Conservation (phyloP, 441 rosid species). For the Gossypium schwendimanii region DNA sequence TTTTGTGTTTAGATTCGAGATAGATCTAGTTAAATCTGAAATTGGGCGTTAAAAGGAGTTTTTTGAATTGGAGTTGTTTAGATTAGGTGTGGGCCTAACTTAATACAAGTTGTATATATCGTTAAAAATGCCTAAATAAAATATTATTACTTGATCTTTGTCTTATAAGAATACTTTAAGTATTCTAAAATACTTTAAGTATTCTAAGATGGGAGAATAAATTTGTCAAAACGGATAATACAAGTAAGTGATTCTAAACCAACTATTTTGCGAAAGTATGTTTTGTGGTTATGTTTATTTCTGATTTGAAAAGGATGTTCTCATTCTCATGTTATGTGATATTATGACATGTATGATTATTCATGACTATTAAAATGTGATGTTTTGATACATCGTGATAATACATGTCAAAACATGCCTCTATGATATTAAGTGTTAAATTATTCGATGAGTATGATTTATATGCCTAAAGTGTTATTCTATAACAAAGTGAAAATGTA, state of each 20-base stretch:
- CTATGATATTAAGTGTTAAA: neutral
- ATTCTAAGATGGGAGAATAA: neutral
- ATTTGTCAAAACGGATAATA: neutral
- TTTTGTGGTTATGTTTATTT: neutral
- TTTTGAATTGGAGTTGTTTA: neutral
- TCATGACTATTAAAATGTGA: neutral
- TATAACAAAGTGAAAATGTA: neutral
- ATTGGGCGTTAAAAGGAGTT: neutral
- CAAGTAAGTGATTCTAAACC: neutral
- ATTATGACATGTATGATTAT: neutral
- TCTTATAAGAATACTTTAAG: neutral
- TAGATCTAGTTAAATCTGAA: neutral
- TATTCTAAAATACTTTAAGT: too few relatives aligned
- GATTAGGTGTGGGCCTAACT: neutral
- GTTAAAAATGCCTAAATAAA: too few relatives aligned
- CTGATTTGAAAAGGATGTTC: neutral
- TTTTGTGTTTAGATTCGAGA: neutral
- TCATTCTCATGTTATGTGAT: neutral
- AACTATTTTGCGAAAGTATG: neutral
- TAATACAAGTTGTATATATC: neutral
- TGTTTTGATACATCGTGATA: neutral
- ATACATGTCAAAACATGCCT: neutral
- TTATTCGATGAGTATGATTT: neutral
- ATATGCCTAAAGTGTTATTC: neutral
- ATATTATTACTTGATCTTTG: too few relatives aligned